Percentiles rank a stretch among this genome's conserved stretches.
Evolutionary conservation across 306 rosid species (phyloP).

Genomic region (Cyamopsis tetragonoloba): DNA sequence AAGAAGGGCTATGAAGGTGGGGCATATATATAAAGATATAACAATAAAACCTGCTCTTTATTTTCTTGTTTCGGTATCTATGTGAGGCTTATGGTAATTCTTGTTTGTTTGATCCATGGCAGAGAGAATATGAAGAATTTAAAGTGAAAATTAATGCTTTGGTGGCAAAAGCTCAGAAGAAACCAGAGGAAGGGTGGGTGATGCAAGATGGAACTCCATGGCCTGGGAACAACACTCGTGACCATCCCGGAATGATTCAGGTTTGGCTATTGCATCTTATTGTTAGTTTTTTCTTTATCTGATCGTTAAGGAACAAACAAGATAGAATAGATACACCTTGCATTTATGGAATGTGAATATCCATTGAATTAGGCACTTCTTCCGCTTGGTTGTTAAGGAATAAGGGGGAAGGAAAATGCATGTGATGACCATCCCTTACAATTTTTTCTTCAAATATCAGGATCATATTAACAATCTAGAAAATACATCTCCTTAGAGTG

Average conservation of each 20-base stretch:
- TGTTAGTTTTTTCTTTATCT: neutral
- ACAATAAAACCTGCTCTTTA: neutral
- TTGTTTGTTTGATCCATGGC: constrained; percentile 21
- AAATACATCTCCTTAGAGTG: neutral
- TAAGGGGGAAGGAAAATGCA: no score
- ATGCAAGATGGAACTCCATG: constrained; percentile 96
- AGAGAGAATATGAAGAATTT: constrained; percentile 93
- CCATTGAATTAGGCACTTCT: neutral
- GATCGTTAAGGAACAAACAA: neutral
- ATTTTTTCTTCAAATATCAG: neutral
- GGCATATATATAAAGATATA: neutral
- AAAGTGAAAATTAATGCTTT: constrained; percentile 79
- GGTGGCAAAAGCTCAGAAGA: constrained; percentile 78
- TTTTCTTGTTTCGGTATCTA: neutral
- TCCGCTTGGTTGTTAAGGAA: no score
- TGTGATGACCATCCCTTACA: neutral
- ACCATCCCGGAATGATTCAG: constrained; percentile 95
- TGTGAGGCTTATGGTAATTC: neutral
- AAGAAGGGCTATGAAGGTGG: constrained; percentile 73
- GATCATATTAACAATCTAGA: neutral
- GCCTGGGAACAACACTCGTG: constrained; percentile 92
- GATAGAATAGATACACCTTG: neutral
- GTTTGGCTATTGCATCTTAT: constrained; percentile 34
- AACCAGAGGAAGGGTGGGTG: constrained; percentile 75
- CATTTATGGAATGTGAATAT: neutral